Base-by-base conservation (phyloP, 495 filamentous ascomycete species). In the Mytilinidion resinicola region DNA sequence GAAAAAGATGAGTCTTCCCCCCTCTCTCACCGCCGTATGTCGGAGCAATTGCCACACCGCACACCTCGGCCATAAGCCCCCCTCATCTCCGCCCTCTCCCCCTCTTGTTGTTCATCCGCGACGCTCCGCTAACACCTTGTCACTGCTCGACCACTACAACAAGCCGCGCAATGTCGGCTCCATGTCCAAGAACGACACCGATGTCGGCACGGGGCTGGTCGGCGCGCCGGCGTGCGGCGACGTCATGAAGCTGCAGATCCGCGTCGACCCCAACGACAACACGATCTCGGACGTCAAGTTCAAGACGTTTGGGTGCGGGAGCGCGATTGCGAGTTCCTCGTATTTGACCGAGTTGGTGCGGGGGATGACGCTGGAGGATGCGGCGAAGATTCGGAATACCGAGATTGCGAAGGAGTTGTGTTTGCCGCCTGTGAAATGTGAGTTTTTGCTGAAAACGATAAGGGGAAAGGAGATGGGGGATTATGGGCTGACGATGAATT, bases 161-260 rank as follows among this genome's bases (percentile, higher is more conserved):
- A 84, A 84, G 63, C 92, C 92, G 42, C 87, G 92, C 46, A 96
- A 97, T 73, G 93, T 97, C 60, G 95, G 95, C 36, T 91, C 89
- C 49, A 85, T 99, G 80, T 76, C 84, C 67, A 95, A 95, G 77
- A 83, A 82, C 53, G 89, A 92, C 66, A 71, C 74, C 46, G 88
- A 93, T 56, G 91, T 99, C n/a, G 95, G 93, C 59, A 96, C 95
- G 6, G 95, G 95, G 5, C 85, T 99, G 44, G 95, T 98, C 48
- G 93, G 93, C 54, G 93, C 93, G n/a, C 91, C 91, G 48, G 88
- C 87, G 15, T 82, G 77, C 71, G 92, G 93, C 73, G 92, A 97
- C 74, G 92, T 97, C 63, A 99, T 99, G 89, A 96, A 96, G 72
- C 84, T 99, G 42, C 91, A 99, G 77, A 99, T 99, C 74, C 86